Percentiles rank a stretch among this genome's conserved stretches.
Conservation (phyloP, 441 rosid species). For the Bruguiera hainesii region DNA sequence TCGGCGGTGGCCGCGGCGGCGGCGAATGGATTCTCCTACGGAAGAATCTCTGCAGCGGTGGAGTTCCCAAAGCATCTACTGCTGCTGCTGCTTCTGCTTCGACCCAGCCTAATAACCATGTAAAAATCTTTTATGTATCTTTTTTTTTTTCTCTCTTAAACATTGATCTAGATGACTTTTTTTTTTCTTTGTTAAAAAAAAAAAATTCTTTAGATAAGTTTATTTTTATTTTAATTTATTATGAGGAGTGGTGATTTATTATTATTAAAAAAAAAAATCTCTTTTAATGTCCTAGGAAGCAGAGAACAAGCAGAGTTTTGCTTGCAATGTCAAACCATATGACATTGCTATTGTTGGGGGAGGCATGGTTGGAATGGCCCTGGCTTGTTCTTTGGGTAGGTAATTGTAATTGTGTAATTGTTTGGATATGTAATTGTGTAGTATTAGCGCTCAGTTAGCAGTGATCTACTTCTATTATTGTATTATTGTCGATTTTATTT, state of each 20-base stretch:
- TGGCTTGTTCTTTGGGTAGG: slow-evolving; percentile 86
- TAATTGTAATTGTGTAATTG: neutral
- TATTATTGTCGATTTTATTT: too few species aligned
- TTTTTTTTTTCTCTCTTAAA: neutral
- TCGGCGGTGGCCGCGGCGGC: slow-evolving; percentile 14
- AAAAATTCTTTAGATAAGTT: neutral
- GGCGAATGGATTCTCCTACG: slow-evolving; percentile 22
- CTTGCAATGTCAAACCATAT: slow-evolving; percentile 38
- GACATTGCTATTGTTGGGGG: slow-evolving; percentile 95
- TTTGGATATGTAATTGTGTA: neutral
- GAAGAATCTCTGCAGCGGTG: slow-evolving; percentile 34
- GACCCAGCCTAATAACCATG: slow-evolving; percentile 18
- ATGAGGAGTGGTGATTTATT: neutral
- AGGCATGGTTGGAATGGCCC: slow-evolving; percentile 97
- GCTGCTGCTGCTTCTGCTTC: slow-evolving; percentile 21
- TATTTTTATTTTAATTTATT: too few species aligned
- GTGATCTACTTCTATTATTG: too few species aligned
- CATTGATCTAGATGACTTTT: neutral
- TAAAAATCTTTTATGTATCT: slow-evolving; percentile 21
- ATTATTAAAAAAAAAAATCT: neutral
- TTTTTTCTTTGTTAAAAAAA: neutral
- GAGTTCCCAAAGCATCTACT: slow-evolving; percentile 19
- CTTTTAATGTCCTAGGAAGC: slow-evolving; percentile 30
- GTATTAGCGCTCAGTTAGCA: too few species aligned
- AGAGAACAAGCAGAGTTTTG: slow-evolving; percentile 27